Base-by-base conservation (phyloP, 495 filamentous ascomycete species). In the Tuber calosporum region DNA sequence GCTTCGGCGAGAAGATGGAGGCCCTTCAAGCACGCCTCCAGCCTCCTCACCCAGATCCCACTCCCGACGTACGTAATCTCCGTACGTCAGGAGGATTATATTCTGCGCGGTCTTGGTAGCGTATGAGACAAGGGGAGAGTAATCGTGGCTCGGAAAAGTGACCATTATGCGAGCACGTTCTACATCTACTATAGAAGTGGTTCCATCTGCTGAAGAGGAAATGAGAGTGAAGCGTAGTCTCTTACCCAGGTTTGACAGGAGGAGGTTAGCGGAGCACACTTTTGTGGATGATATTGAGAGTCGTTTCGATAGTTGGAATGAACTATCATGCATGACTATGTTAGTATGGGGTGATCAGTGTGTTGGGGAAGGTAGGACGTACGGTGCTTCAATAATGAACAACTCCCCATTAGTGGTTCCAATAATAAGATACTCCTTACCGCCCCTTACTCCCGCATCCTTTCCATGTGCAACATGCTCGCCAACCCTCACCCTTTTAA, bases 31-130 rank as follows among this genome's bases (percentile, higher is more conserved):
- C 1, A 81, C 74, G 7, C 79, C 79, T 19, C 79, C 75, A 36
- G 81, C 79, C 48, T 81, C 78, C 36, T 81, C 79, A 4, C 79
- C 79, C 20, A 81, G 71, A 26, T 80, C 72, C 79, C 79, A 81
- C 62, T 81, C 76, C 26, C 79, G 75, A 34, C 74, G 68, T 37
- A 73, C 40, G 36, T 69, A 62, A 26, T 81, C 79, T 15, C 72
- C 71, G 66, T 81, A 81, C 4, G 75, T 79, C 9, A 81, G 72
- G 1, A 77, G 71, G 8, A 81, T 26, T 20, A 73, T 36, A 58
- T 81, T 81, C 43, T 76, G 71, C 9, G 71, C 73, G 26, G 69
- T 22, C 66, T 79, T 75, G 8, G 76, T 81, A 8, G 75, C 79
- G 37, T 79, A 76, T 0, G 75, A 74, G 20, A 71, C 58, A 7